Base-by-base conservation (phyloP, 2,329 filamentous ascomycete genomes). In the Diatrype stigma region DNA sequence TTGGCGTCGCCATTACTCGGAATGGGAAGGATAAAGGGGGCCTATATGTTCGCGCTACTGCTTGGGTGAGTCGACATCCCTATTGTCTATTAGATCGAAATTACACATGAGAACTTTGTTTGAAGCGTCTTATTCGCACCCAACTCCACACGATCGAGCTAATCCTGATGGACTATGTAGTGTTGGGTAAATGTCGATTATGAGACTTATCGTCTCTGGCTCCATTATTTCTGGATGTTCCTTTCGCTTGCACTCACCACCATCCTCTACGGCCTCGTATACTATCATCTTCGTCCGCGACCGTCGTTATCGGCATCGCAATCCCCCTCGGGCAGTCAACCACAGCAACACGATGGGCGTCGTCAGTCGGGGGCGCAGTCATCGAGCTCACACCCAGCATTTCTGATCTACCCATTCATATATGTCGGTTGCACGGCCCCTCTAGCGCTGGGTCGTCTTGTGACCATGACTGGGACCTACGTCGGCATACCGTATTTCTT, bases 381-480 rank as follows among this genome's bases (percentile, higher is more conserved):
- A 14, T 42, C 38, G 10, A 26, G 21, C 7, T 44, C 40, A 5
- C 75, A 79, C 53, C 75, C 75, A 5, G 74, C 80, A 8, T 82
- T 87, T 55, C 81, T 87, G 28, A 73, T 86, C 7, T 89, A 89
- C 53, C 86, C 86, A 0, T 61, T 85, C 56, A 84, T 88, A 55
- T 89, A 89, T 63, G 75, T 87, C 6, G 59, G 86, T n/a, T 86
- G 85, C 62, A 89, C 85, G 0, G 73, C 84, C 0, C 86, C 86
- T 0, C 72, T 89, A 1, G 84, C 84, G 4, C 74, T 80, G 0
- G 82, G 84, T 14, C 79, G 85, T 52, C 83, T 88, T 60, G 77
- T 78, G 16, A 77, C 76, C 19, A 85, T 88, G 78, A 75, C 79
- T 0, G 78, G 80, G 1, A 67, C 71, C 10, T 46, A 69, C 0